Evolutionary conservation across 768 basidiomycete genomes (phyloP), one percentile per base, ranked within the genome.

Genomic region (Crepidotus variabilis): DNA sequence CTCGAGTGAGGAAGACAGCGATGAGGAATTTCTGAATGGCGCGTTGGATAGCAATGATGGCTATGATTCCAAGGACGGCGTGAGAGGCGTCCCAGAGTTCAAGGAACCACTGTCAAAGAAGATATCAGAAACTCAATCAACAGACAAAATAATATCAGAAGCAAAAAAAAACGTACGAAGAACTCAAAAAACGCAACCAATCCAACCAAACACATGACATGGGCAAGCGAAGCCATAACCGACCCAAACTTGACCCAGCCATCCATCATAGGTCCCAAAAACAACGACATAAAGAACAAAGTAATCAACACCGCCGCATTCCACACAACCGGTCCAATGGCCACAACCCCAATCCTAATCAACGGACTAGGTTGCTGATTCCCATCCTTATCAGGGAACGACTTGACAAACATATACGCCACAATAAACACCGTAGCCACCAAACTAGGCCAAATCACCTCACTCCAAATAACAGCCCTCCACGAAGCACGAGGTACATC

Each of bases 51-150:
- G 90, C 85, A 59, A 97, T 83, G 57, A 95, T 88, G 36, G 91
- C 81, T 60, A 98, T 88, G 67, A 97, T 78, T 52, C 96, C 97
- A 22, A 99, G 79, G 2, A 98, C 93, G 18, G 95, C 94, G 63
- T 98, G 95, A 0, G 94, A 94, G n/a, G 89, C 85, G 66, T 98
- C 87, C 95, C 94, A 98, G 33, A 91, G 83, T 71, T 97, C 94
- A 52, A 97, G 82, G 83, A 94, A 93, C 94, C 94, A 97, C 88
- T 28, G 28, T 28, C 8, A 28, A 3, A 28, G 28, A 28, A 8
- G n/a, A n/a, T 95, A 63, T 7, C 59, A 10, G 14, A 65, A 55
- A 43, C 36, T 43, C 48, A 21, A 51, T 58, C 6, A 55, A 46
- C 13, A 35, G 45, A 60, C 54, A 60, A 55, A 45, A 47, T 57